Evolutionary conservation across 1,284 basidiomycete species (phyloP).

Genomic region (Marasmius tenuissimus): DNA sequence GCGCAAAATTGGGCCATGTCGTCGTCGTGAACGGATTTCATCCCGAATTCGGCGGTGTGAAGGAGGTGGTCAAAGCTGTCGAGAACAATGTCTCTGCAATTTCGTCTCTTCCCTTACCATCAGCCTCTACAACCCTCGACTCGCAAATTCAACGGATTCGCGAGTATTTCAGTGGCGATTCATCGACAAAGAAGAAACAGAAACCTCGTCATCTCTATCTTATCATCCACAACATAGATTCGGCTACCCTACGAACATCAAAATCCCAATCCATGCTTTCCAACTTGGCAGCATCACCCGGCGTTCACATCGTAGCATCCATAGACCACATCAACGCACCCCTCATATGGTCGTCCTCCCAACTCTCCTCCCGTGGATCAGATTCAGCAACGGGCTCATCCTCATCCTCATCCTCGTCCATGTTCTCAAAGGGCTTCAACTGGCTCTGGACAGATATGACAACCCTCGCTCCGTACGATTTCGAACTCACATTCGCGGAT

Average conservation of each 20-base stretch:
- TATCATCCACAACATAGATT: slow-evolving; percentile 87
- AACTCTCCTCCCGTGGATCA: slow-evolving; percentile 44
- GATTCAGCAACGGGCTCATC: not conserved
- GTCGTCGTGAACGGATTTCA: slow-evolving; percentile 82
- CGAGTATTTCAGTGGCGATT: slow-evolving; percentile 43
- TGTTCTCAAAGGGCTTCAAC: slow-evolving; percentile 54
- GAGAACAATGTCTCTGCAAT: slow-evolving; percentile 57
- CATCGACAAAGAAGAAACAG: slow-evolving; percentile 18
- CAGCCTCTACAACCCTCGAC: slow-evolving; percentile 45
- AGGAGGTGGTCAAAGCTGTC: slow-evolving; percentile 70
- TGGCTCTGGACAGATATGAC: slow-evolving; percentile 91
- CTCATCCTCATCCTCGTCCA: not conserved
- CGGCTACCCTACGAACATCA: slow-evolving; percentile 61
- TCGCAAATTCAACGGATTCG: slow-evolving; percentile 64
- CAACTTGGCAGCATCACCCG: slow-evolving; percentile 66
- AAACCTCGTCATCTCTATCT: slow-evolving; percentile 61
- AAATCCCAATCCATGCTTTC: slow-evolving; percentile 66
- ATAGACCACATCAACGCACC: slow-evolving; percentile 85
- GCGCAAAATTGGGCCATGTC: slow-evolving; percentile 64
- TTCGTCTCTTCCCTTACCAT: slow-evolving; percentile 32
- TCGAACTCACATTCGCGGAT: slow-evolving; percentile 72
- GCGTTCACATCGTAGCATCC: slow-evolving; percentile 80
- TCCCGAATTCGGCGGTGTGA: slow-evolving; percentile 60
- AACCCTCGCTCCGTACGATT: slow-evolving; percentile 79
- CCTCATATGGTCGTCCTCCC: slow-evolving; percentile 72